These are phyloP conservation scores for Dryadomyces quercivorus DNA, from an alignment of 2,329 filamentous ascomycete genomes.

Conservation along the genomic window DNA sequence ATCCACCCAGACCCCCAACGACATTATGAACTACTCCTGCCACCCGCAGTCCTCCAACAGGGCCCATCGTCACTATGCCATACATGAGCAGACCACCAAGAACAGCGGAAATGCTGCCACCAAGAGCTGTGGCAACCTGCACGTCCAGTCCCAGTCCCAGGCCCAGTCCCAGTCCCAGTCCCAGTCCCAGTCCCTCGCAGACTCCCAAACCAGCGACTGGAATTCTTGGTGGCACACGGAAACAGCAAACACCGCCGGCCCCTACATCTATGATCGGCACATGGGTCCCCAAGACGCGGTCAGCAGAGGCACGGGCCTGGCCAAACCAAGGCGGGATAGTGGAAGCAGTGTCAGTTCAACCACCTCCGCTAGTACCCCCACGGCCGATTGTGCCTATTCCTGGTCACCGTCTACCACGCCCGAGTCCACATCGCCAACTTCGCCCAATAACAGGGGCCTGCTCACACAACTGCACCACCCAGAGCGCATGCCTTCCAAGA, in stretches of 20 bases:
- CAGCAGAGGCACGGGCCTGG: too few species aligned
- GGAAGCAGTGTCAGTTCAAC: conserved; percentile 9
- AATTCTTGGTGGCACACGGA: neutral
- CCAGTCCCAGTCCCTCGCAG: neutral
- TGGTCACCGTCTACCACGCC: conserved; percentile 10
- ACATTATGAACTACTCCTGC: neutral
- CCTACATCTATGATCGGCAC: too few species aligned
- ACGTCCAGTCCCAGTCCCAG: neutral
- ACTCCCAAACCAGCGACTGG: neutral
- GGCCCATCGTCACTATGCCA: neutral
- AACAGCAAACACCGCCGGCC: neutral
- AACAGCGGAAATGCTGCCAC: too few species aligned
- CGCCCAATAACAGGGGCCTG: neutral
- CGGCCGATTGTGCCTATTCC: neutral
- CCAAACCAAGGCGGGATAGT: conserved; percentile 5
- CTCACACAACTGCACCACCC: neutral
- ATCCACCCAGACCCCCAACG: neutral
- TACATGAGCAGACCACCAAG: neutral
- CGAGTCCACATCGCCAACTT: conserved; percentile 8
- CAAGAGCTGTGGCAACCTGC: neutral
- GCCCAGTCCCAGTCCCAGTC: neutral
- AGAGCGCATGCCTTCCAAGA: neutral
- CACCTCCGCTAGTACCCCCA: conserved; percentile 2
- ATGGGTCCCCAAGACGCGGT: neutral
- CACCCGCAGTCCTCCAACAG: neutral